Base-by-base conservation (phyloP, 805 yeast species). In the Barnettozyma botsteinii region DNA sequence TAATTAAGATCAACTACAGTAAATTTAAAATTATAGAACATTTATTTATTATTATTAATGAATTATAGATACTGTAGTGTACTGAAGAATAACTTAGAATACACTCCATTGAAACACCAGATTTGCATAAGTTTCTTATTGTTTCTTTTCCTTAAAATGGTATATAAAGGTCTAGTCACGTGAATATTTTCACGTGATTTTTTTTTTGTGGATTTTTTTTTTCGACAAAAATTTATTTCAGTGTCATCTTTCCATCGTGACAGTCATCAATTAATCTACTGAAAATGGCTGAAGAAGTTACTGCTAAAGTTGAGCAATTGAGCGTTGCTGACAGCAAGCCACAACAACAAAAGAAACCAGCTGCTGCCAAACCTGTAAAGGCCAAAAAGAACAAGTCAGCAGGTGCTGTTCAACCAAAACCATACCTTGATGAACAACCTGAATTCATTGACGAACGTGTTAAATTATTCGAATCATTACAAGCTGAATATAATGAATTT, bases 381-480 rank as follows among this genome's bases (percentile, higher is more conserved):
- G 67, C 69, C 47, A 66, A 71, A 59, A 62, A 69, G 59, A 61
- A 64, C 29, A 68, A 69, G 43, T 65, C 63, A 26, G 49, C 59
- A 8, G 58, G 58, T 24, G 57, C 60, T 9, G 37, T 43, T 19
- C 61, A 60, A 50, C 67, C 49, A 31, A 55, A 63, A 43, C 62
- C 74, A 41, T 72, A 69, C 39, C 50, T 81, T 48, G 81, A 80
- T 42, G 95, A 95, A 22, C 80, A 79, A 61, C 95, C 96, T n/a
- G 79, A 66, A 48, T 93, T 83, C 60, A 74, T 93, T 54, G 87
- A 81, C 29, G 76, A 81, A 48, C 82, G 98, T 66, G 70, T 83
- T 59, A 66, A 73, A 55, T 60, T 89, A 47, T 93, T 89, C 58
- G 94, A 87, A 43, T 73, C 81, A 61, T 72, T 93, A 50, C 83